Percentiles rank a stretch among this genome's conserved stretches.
These are phyloP conservation scores for Brassica hybrid DNA, from an alignment of 441 rosid species.

Conservation along the genomic window DNA sequence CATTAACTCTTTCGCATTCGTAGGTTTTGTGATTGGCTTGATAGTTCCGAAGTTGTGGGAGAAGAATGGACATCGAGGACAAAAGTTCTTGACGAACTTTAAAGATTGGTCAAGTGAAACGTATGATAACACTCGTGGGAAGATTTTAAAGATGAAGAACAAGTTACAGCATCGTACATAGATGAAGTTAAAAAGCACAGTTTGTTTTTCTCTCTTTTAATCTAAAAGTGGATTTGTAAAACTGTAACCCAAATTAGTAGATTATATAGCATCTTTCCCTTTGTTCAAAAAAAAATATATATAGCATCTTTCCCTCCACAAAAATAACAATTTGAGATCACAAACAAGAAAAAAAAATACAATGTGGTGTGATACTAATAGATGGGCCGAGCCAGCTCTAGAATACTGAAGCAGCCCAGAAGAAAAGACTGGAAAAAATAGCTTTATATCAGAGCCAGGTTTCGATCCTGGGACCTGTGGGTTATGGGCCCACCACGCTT, in stretches of 20 bases:
- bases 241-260: neutral
- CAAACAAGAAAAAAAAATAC: neutral
- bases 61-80: constrained; percentile 47
- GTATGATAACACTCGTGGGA: constrained; percentile 39
- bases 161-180: constrained; percentile 28
- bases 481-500: constrained; percentile 99
- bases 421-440: neutral
- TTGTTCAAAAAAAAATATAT: no score
- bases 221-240: neutral
- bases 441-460: constrained; percentile 73
- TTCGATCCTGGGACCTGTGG: constrained; percentile 96
- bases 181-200: constrained; percentile 38
- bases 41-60: constrained; percentile 49
- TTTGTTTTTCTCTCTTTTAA: neutral
- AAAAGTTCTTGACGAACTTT: constrained; percentile 27
- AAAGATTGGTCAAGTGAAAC: no score
- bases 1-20: neutral
- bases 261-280: neutral
- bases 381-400: neutral
- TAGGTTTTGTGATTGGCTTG: constrained; percentile 48
- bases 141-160: constrained; percentile 39
- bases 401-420: neutral
- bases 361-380: neutral
- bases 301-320: no score
- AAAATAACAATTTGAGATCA: neutral